Evolutionary conservation across 805 yeast species (phyloP).

Genomic region (Candida ficus): DNA sequence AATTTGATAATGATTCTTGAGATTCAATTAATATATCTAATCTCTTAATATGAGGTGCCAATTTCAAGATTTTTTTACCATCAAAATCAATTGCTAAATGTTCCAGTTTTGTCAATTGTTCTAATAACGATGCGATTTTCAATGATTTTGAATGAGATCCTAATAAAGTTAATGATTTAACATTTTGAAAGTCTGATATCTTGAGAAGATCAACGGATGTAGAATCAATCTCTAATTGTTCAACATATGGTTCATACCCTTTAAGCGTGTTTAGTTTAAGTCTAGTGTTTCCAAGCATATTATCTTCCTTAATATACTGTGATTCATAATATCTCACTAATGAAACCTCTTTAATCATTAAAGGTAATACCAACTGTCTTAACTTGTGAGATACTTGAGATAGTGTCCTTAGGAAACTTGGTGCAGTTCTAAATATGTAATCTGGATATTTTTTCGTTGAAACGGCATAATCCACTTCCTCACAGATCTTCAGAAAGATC

Average conservation of each 20-base stretch:
- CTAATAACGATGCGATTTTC: background rate
- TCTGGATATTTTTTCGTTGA: slow-evolving; percentile 6
- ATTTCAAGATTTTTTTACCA: background rate
- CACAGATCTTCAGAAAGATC: slow-evolving; percentile 5
- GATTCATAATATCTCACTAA: slow-evolving; percentile 11
- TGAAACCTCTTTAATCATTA: slow-evolving; percentile 10
- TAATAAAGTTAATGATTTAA: slow-evolving; percentile 14
- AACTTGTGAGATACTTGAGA: slow-evolving; percentile 11
- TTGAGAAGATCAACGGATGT: background rate
- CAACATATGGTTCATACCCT: slow-evolving; percentile 4
- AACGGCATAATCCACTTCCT: slow-evolving; percentile 1
- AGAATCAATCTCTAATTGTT: slow-evolving; percentile 5
- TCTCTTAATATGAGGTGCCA: background rate
- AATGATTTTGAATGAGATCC: slow-evolving; percentile 6
- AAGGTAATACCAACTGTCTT: slow-evolving; percentile 7
- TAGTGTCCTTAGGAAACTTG: slow-evolving; percentile 4
- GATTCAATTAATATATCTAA: slow-evolving; percentile 3
- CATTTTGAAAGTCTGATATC: background rate
- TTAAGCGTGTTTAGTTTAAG: background rate
- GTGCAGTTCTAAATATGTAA: slow-evolving; percentile 10
- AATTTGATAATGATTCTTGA: background rate
- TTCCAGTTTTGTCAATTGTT: background rate
- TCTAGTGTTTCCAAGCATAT: background rate
- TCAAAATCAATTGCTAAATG: slow-evolving; percentile 10
- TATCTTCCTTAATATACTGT: background rate